Evolutionary conservation across 1,139 yeast species (phyloP).

Genomic region (Insectozyma bohioensis): DNA sequence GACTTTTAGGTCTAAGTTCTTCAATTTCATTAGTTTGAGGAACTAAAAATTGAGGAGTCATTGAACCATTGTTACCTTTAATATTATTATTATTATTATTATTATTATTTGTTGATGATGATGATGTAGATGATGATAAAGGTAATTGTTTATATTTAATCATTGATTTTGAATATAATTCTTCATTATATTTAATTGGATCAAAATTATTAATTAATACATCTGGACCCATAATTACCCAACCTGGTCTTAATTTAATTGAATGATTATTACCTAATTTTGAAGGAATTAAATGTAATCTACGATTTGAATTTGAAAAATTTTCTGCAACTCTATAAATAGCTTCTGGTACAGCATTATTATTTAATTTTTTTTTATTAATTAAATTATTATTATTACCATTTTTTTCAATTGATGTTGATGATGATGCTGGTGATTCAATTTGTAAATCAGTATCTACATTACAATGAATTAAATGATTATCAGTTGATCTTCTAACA

Average conservation of each 20-base stretch:
- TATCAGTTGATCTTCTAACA: constrained; percentile 79
- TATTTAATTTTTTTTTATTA: constrained; percentile 7
- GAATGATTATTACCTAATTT: constrained; percentile 62
- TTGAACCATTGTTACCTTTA: constrained; percentile 5
- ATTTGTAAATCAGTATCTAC: constrained; percentile 82
- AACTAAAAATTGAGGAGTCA: constrained; percentile 41
- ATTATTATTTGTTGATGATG: constrained; percentile 9
- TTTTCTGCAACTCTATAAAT: constrained; percentile 87
- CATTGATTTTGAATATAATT: constrained; percentile 32
- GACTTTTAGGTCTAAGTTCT: constrained; percentile 79
- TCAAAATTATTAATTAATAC: constrained; percentile 68
- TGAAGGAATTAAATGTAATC: constrained; percentile 82
- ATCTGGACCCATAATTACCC: constrained; percentile 91
- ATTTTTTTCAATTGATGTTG: too few species aligned
- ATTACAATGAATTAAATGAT: constrained; percentile 85
- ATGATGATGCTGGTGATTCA: constrained; percentile 33
- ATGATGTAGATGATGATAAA: too few species aligned
- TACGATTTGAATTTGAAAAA: constrained; percentile 76
- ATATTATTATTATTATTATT: constrained; percentile 1
- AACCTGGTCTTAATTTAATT: constrained; percentile 75
- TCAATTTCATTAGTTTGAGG: constrained; percentile 77
- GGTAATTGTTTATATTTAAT: constrained; percentile 29
- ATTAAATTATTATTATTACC: neutral
- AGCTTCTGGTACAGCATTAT: constrained; percentile 63
- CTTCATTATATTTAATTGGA: constrained; percentile 32